These are phyloP conservation scores for Lecanoromycetidae sp. DNA, from an alignment of 2,329 filamentous ascomycete species.

Conservation along the genomic window DNA sequence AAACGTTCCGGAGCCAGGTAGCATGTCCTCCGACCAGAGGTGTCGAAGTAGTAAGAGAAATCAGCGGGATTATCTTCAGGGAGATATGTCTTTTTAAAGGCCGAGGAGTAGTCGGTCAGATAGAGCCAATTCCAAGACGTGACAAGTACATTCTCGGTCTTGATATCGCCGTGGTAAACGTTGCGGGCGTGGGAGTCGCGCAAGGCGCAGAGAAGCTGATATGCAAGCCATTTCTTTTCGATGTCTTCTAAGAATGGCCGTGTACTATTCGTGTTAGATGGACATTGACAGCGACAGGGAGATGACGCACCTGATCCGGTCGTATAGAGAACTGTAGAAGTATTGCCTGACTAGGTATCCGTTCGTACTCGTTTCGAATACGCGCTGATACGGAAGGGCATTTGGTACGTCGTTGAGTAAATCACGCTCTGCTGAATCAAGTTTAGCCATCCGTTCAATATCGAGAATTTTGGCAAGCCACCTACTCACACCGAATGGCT, in stretches of 20 bases:
- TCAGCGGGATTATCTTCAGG: constrained; percentile 95
- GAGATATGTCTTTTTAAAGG: constrained; percentile 85
- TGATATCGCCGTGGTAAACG: constrained; percentile 95
- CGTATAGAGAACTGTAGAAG: constrained; percentile 92
- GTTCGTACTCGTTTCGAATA: constrained; percentile 81
- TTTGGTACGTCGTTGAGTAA: constrained; percentile 75
- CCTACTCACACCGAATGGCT: constrained; percentile 56
- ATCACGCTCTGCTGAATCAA: constrained; percentile 57
- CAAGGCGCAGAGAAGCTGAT: constrained; percentile 83
- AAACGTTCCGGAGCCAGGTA: constrained; percentile 94
- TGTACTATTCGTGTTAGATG: constrained; percentile 41
- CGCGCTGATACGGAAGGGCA: constrained; percentile 76
- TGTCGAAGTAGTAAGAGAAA: constrained; percentile 96
- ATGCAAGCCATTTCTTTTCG: constrained; percentile 97
- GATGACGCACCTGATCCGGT: constrained; percentile 56
- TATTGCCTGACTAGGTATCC: constrained; percentile 91
- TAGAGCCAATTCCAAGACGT: constrained; percentile 99
- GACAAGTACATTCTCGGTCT: constrained; percentile 91
- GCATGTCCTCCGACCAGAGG: constrained; percentile 79
- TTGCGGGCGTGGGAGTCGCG: constrained; percentile 82
- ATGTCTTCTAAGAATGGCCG: constrained; percentile 93
- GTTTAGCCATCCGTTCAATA: constrained; percentile 2
- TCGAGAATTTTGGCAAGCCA: constrained; percentile 3
- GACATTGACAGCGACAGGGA: not conserved
- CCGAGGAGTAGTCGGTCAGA: constrained; percentile 89